A percentile compares a stretch with the other conserved stretches of the same genome.
Conservation (phyloP, 345 rosid genomes). For the Mangifera indica region DNA sequence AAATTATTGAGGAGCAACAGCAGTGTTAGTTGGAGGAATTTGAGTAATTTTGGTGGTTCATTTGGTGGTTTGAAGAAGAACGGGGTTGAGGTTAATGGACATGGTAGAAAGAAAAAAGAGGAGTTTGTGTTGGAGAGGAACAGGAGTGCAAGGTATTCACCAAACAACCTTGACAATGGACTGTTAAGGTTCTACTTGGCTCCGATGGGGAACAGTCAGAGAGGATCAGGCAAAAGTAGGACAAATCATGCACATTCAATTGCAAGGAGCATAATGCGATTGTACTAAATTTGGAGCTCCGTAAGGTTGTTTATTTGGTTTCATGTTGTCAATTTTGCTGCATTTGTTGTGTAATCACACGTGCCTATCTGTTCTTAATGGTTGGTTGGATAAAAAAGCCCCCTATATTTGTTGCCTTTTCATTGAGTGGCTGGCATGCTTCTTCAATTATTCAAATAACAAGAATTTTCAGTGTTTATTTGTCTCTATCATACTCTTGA, state of each 20-base stretch:
- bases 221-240: conserved; percentile 56
- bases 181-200: conserved; percentile 75
- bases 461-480: conserved; percentile 27
- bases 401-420: conserved; percentile 44
- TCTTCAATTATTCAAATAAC: conserved; percentile 46
- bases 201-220: conserved; percentile 65
- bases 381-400: conserved; percentile 41
- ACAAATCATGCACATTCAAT: conserved; percentile 63
- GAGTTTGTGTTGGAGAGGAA: conserved; percentile 67
- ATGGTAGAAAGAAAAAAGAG: conserved; percentile 61
- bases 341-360: conserved; percentile 54
- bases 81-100: conserved; percentile 50
- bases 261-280: conserved; percentile 66
- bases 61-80: conserved; percentile 54
- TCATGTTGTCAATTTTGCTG: conserved; percentile 44
- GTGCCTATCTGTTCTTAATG: conserved; percentile 54
- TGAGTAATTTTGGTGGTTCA: conserved; percentile 47
- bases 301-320: conserved; percentile 38
- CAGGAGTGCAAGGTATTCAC: conserved; percentile 82
- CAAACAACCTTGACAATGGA: conserved; percentile 71
- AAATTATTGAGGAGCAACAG: conserved; percentile 85
- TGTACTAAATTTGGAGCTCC: conserved; percentile 55
- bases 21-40: conserved; percentile 94
- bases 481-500: conserved; percentile 8
- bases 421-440: conserved; percentile 34